Percentiles rank a stretch among this genome's conserved stretches.
These are phyloP conservation scores for Metschnikowia continentalis DNA, from an alignment of 805 yeast species.

Conservation along the genomic window DNA sequence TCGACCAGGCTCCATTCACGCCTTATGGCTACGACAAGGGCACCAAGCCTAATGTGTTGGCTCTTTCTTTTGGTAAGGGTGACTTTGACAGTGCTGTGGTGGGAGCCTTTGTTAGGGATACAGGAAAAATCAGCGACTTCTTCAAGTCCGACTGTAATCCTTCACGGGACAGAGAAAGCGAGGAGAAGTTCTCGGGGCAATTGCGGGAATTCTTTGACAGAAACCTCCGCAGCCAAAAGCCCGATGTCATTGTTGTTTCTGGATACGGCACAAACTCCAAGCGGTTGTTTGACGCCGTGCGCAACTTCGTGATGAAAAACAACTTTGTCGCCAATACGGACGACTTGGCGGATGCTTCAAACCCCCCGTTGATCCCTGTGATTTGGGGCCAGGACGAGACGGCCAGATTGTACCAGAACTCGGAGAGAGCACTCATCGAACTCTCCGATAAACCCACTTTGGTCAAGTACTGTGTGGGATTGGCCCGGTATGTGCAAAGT, in stretches of 20 bases:
- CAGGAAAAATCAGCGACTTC: conserved; percentile 72
- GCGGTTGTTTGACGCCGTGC: conserved; percentile 52
- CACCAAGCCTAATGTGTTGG: conserved; percentile 77
- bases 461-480: conserved; percentile 78
- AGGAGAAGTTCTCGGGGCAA: conserved; percentile 54
- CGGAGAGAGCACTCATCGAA: conserved; percentile 69
- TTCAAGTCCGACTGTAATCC: conserved; percentile 76
- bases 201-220: conserved; percentile 61
- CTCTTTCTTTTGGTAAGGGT: conserved; percentile 85
- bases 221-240: conserved; percentile 47
- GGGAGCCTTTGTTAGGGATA: conserved; percentile 73
- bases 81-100: conserved; percentile 80
- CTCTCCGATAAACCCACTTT: conserved; percentile 80
- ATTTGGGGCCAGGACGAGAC: conserved; percentile 91
- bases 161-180: conserved; percentile 41
- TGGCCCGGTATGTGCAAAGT: conserved; percentile 88
- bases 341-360: conserved; percentile 34
- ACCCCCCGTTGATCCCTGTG: conserved; percentile 58
- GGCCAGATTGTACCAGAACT: conserved; percentile 81
- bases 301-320: conserved; percentile 53
- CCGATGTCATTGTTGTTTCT: conserved; percentile 87
- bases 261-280: conserved; percentile 79
- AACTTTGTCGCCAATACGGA: conserved; percentile 51
- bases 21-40: conserved; percentile 77
- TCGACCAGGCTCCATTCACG: conserved; percentile 91